Evolutionary conservation across 148 eudicot species (phyloP), one percentile per base, ranked within the genome.

Genomic region (Polygonum aviculare): DNA sequence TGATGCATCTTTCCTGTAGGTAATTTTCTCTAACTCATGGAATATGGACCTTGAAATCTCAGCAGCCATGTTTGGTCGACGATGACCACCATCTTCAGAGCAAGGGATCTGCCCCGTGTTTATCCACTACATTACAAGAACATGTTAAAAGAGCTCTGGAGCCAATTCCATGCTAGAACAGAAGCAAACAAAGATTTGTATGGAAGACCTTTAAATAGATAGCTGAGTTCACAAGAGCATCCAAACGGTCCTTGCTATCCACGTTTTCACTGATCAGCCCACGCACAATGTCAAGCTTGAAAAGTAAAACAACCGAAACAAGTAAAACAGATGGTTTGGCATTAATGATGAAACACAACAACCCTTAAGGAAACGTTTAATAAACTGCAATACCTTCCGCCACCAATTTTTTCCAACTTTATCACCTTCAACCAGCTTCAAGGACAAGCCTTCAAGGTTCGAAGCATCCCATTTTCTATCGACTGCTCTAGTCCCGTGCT

Each of bases 31-130:
- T 52, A 95, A 60, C 80, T 92, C 96, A 73, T 96, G 90, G 59
- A 92, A 95, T 83, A 95, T 90, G 72, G 82, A 81, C 91, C 92
- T 89, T 19, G 98, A 92, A 83, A 95, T 95, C 89, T 95, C 97
- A 38, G 99, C 99, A 85, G 92, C 97, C 85, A 88, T 89, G 75
- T 88, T 95, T 55, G 98, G 99, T 26, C 99, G 81, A 82, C 90
- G 96, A 83, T 95, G 99, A 71, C 99, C 99, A 77, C 98, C 98
- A 84, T 81, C 97, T 83, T 95, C 99, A 75, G 87, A 90, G 89
- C 99, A 95, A 59, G 94, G 88, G 78, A 95, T 89, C 86, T 95
- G 97, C 60, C 97, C 99, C 41, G 90, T 95, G 86, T 95, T 95
- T 82, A 95, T 92, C 99, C 99, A 92, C 99, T 95, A 84, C 83